phyloP scores from a whole-genome alignment of 805 yeast genomes.

The Wickerhamiella spandovensis region DNA sequence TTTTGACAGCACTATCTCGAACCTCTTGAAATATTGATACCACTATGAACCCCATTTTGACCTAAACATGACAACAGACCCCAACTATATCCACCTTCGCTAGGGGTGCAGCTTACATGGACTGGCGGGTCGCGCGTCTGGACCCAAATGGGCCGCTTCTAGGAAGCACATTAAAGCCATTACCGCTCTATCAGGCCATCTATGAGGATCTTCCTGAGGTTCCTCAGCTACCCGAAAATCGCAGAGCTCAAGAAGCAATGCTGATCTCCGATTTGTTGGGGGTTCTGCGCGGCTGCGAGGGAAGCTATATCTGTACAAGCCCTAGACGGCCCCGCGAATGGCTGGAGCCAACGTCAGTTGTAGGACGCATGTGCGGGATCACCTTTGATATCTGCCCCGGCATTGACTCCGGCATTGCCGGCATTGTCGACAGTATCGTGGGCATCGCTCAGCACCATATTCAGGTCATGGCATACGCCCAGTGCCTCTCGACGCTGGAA shows the following conservation, averaged over 20 bases:
- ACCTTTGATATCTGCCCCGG: slow-evolving; percentile 60
- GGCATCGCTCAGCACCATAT: slow-evolving; percentile 50
- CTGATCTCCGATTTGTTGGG: slow-evolving; percentile 56
- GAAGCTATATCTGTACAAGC: slow-evolving; percentile 51
- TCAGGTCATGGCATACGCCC: slow-evolving; percentile 46
- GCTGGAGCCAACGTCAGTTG: slow-evolving; percentile 36
- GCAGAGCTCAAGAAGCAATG: slow-evolving; percentile 47
- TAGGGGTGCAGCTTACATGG: no score
- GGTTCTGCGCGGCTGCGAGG: slow-evolving; percentile 52
- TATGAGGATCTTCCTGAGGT: not conserved
- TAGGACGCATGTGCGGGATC: slow-evolving; percentile 47
- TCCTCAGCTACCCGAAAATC: not conserved
- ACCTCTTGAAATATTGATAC: no score
- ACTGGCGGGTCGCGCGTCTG: slow-evolving; percentile 1
- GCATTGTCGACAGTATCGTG: slow-evolving; percentile 47
- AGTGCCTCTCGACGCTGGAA: slow-evolving; percentile 37
- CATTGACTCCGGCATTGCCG: slow-evolving; percentile 61
- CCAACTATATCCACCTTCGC: no score
- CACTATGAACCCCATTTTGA: no score
- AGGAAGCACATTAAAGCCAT: not conserved
- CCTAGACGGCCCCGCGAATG: slow-evolving; percentile 8
- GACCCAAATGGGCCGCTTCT: not conserved
- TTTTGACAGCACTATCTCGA: no score
- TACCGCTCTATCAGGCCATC: not conserved
- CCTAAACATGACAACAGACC: no score